phyloP scores from a whole-genome alignment of 257 asterid genomes.

The Gynochthodes officinalis region DNA sequence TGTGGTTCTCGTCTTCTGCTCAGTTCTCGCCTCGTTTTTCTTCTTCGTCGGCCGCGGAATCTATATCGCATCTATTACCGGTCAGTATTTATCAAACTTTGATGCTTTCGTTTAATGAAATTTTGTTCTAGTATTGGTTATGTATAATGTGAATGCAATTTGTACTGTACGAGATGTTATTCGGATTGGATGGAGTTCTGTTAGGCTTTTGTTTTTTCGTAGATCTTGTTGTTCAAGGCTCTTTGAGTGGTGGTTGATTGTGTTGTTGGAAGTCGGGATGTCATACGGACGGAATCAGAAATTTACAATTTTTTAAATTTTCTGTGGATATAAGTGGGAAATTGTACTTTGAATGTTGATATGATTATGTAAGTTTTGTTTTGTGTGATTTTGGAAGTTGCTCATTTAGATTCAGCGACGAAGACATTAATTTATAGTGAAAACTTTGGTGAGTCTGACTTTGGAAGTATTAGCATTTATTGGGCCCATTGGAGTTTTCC shows the following conservation, averaged over 20 bases:
- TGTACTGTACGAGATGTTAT: background rate
- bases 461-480: background rate
- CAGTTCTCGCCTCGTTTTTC: slow-evolving; percentile 28
- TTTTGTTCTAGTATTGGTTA: too few species aligned
- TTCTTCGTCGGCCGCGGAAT: slow-evolving; percentile 54
- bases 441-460: background rate
- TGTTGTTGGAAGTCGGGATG: background rate
- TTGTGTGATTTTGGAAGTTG: background rate
- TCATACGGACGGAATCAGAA: background rate
- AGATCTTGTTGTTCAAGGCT: background rate
- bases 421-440: background rate
- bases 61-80: slow-evolving; percentile 35
- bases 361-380: background rate
- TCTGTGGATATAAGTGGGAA: background rate
- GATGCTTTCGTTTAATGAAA: too few species aligned
- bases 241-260: background rate
- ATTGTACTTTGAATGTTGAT: background rate
- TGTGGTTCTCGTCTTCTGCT: slow-evolving; percentile 26
- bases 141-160: background rate
- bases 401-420: background rate
- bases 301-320: background rate
- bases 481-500: slow-evolving; percentile 4
- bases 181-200: background rate
- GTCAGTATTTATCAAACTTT: too few species aligned
- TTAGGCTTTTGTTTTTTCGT: background rate